Conservation (phyloP, 2,329 filamentous ascomycete species). For the Aspergillus ochraceus region DNA sequence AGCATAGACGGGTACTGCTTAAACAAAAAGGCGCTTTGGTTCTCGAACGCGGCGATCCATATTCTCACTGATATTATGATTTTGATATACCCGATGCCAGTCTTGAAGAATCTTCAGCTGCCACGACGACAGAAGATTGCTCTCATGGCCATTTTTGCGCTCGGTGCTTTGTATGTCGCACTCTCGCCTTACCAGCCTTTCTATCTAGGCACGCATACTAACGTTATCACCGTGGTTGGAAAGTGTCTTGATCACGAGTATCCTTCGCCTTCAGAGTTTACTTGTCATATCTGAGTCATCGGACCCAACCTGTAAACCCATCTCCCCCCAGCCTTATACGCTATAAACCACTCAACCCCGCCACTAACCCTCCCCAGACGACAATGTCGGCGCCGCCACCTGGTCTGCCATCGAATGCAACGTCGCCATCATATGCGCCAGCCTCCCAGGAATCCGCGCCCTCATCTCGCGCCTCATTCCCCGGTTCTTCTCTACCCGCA, state of each 20-base stretch:
- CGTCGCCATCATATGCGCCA: constrained; percentile 43
- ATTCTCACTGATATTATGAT: constrained; percentile 46
- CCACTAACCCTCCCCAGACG: constrained; percentile 18
- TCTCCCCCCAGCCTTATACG: background rate
- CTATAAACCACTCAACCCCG: background rate
- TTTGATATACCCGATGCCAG: constrained; percentile 43
- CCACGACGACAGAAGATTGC: constrained; percentile 41
- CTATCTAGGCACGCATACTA: too few relatives aligned
- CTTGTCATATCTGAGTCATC: constrained; percentile 27
- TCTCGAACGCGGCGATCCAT: constrained; percentile 44
- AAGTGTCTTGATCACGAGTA: constrained; percentile 42
- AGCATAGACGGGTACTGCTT: constrained; percentile 34
- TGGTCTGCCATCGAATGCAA: constrained; percentile 47
- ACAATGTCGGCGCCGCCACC: constrained; percentile 41
- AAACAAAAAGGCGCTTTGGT: constrained; percentile 43
- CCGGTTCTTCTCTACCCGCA: constrained; percentile 28
- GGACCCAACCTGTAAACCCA: constrained; percentile 30
- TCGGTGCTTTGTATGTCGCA: constrained; percentile 43
- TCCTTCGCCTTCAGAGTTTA: constrained; percentile 35
- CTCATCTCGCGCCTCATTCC: constrained; percentile 28
- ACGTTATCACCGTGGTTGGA: constrained; percentile 8
- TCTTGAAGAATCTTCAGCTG: constrained; percentile 42
- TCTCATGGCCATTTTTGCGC: constrained; percentile 42
- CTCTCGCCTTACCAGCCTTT: background rate
- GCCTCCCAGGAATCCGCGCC: constrained; percentile 34